Evolutionary conservation across 805 yeast species (phyloP).

Genomic region (Teunomyces cretensis): DNA sequence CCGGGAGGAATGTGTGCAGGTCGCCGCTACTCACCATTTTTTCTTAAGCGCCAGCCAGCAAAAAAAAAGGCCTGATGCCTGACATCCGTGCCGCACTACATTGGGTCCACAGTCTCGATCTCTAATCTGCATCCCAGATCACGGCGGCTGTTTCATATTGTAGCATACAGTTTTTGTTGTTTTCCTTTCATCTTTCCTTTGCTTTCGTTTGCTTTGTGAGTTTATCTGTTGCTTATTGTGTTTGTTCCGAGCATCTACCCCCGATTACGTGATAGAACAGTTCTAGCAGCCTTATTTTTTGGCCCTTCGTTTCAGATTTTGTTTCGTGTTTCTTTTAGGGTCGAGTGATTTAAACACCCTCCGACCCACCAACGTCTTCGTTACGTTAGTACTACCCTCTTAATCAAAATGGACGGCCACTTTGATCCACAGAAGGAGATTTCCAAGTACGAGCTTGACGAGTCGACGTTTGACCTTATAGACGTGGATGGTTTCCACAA

Average conservation of each 20-base stretch:
- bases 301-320: neutral
- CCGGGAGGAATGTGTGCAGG: neutral
- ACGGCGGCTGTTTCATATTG: too few species aligned
- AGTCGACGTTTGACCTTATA: slow-evolving; percentile 49
- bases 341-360: neutral
- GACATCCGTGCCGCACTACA: too few species aligned
- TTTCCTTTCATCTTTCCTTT: too few species aligned
- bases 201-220: too few species aligned
- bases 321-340: neutral
- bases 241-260: too few species aligned
- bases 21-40: neutral
- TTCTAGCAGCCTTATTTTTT: neutral
- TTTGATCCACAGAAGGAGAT: slow-evolving; percentile 27
- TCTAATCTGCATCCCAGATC: too few species aligned
- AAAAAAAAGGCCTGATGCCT: too few species aligned
- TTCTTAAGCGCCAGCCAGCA: too few species aligned
- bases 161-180: too few species aligned
- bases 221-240: too few species aligned
- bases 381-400: neutral
- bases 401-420: slow-evolving; percentile 7
- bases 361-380: neutral
- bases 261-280: neutral
- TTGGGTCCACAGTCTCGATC: too few species aligned
- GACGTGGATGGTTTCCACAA: slow-evolving; percentile 49
- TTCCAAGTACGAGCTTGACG: slow-evolving; percentile 30